Percentiles rank a stretch among this genome's conserved stretches.
Evolutionary conservation across 2,329 filamentous ascomycete species (phyloP).

Genomic region (Pleoardoris graminearum): DNA sequence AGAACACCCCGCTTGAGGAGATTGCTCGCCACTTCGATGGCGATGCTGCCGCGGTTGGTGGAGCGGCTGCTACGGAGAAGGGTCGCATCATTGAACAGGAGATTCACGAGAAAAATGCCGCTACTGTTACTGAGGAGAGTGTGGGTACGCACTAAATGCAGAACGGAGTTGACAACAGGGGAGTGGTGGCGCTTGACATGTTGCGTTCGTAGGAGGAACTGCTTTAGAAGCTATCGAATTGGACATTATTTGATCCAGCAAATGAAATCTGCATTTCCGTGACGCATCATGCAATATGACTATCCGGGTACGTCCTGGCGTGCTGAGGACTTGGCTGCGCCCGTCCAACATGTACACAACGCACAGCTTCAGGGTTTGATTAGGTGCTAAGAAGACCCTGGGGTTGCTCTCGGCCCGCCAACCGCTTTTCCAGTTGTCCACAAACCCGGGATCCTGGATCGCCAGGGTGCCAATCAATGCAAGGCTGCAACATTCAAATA

Average conservation of each 20-base stretch:
- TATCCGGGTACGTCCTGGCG: too few species aligned
- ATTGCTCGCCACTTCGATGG: constrained; percentile 31
- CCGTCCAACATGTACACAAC: too few species aligned
- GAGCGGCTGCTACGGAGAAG: constrained; percentile 42
- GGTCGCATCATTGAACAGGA: constrained; percentile 25
- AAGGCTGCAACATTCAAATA: background rate
- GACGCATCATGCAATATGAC: background rate
- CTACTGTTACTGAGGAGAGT: constrained; percentile 18
- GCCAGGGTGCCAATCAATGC: background rate
- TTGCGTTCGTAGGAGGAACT: background rate
- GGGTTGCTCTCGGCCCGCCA: background rate
- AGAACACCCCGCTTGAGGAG: constrained; percentile 29
- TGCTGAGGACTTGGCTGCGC: too few species aligned
- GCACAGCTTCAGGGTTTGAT: too few species aligned
- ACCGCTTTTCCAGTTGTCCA: background rate
- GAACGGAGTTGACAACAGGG: background rate
- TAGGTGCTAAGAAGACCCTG: too few species aligned
- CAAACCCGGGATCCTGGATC: background rate
- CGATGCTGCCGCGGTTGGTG: constrained; percentile 46
- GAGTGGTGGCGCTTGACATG: background rate
- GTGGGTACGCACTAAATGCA: constrained; percentile 5
- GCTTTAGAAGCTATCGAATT: background rate
- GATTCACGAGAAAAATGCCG: constrained; percentile 21
- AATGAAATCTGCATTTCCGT: background rate
- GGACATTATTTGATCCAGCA: background rate